Evolutionary conservation across 1,139 yeast genomes (phyloP).

Genomic region (Magnusiomyces starmeri): DNA sequence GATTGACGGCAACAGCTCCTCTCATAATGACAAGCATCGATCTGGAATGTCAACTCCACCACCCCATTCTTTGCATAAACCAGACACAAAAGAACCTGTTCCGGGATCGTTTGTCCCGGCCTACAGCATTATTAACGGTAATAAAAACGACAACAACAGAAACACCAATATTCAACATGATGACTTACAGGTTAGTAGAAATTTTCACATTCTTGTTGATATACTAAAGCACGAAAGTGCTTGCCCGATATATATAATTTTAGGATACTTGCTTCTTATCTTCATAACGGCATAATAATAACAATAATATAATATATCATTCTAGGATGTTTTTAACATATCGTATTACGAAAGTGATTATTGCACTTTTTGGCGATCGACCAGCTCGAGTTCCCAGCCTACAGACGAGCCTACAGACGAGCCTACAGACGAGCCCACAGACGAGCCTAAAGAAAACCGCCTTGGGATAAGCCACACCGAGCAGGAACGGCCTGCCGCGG

Average conservation of each 20-base stretch:
- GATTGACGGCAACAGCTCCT: background rate
- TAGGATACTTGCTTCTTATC: background rate
- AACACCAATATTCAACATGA: no score
- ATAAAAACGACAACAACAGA: no score
- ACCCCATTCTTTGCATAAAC: background rate
- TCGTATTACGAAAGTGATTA: background rate
- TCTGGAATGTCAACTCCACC: background rate
- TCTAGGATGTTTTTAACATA: background rate
- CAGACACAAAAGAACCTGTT: background rate
- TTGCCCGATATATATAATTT: background rate
- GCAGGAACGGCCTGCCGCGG: background rate
- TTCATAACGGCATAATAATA: background rate
- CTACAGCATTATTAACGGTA: no score
- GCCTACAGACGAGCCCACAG: background rate
- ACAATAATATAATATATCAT: background rate
- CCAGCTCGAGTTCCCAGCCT: no score
- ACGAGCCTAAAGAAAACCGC: slow-evolving; percentile 1
- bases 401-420: background rate
- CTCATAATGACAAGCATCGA: background rate
- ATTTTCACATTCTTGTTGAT: no score
- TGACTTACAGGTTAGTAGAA: background rate
- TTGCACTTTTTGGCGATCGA: no score
- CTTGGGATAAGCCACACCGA: background rate
- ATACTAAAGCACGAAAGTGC: background rate
- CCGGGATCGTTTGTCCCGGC: no score